phyloP scores from a whole-genome alignment of 768 basidiomycete genomes.

The Agaricus blazei region DNA sequence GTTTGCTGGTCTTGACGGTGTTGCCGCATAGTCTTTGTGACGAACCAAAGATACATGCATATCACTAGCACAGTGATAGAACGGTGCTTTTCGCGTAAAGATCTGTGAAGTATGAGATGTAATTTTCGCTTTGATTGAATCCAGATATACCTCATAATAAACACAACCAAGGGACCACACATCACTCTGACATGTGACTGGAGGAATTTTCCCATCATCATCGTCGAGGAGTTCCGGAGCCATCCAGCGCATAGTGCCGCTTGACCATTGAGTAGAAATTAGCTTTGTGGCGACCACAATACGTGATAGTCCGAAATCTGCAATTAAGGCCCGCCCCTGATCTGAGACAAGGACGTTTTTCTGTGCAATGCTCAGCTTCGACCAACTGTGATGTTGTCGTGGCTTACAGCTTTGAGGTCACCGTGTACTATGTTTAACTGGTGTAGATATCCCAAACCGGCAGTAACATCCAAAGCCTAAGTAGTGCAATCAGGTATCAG shows the following conservation, averaged over 20 bases:
- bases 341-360: neutral
- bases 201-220: neutral
- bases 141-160: neutral
- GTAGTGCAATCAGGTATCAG: neutral
- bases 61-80: neutral
- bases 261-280: neutral
- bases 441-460: neutral
- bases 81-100: neutral
- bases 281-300: neutral
- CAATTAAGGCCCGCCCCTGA: neutral
- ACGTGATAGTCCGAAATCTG: neutral
- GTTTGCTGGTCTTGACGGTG: neutral
- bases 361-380: neutral
- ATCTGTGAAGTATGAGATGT: neutral
- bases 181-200: neutral
- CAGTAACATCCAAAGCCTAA: neutral
- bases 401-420: neutral
- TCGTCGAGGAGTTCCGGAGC: neutral
- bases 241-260: neutral
- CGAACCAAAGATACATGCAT: neutral
- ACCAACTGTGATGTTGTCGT: neutral
- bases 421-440: neutral
- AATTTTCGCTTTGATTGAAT: neutral
- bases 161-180: slow-evolving; percentile 1
- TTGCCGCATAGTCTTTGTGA: too few species aligned